Evolutionary conservation across 192 early-diverging fungal genomes (phyloP).

Genomic region (Umbelopsis isabellina): DNA sequence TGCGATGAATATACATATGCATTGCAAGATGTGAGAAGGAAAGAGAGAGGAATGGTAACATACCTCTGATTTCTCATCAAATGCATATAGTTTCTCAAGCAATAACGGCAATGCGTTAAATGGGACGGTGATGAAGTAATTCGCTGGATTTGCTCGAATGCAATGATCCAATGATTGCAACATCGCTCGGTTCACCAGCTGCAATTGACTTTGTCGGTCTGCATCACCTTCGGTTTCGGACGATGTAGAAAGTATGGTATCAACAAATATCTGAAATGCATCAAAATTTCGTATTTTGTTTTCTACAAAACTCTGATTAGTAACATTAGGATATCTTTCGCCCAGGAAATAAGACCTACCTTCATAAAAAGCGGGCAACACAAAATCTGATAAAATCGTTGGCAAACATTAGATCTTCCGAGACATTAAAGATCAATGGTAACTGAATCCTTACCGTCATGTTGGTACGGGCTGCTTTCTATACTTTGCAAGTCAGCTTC

Average conservation of each 20-base stretch:
- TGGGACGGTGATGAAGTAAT: slow-evolving; percentile 60
- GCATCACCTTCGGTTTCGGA: slow-evolving; percentile 33
- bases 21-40: neutral
- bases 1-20: neutral
- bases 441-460: slow-evolving; percentile 42
- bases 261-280: slow-evolving; percentile 52
- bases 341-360: slow-evolving; percentile 2
- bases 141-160: slow-evolving; percentile 54
- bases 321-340: neutral
- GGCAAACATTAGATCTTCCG: neutral
- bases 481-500: slow-evolving; percentile 39
- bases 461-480: slow-evolving; percentile 58
- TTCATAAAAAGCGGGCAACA: slow-evolving; percentile 39
- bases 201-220: slow-evolving; percentile 36
- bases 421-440: neutral
- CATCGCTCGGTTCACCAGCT: slow-evolving; percentile 28
- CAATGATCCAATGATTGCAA: slow-evolving; percentile 16
- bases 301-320: slow-evolving; percentile 31
- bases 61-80: slow-evolving; percentile 49
- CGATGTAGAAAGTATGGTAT: slow-evolving; percentile 35
- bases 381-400: slow-evolving; percentile 43
- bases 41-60: neutral
- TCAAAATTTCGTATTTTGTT: slow-evolving; percentile 51
- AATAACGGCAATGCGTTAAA: slow-evolving; percentile 53
- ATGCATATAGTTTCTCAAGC: slow-evolving; percentile 56